These are phyloP conservation scores for Purshia tridentata DNA, from an alignment of 306 rosid species.

Conservation along the genomic window DNA sequence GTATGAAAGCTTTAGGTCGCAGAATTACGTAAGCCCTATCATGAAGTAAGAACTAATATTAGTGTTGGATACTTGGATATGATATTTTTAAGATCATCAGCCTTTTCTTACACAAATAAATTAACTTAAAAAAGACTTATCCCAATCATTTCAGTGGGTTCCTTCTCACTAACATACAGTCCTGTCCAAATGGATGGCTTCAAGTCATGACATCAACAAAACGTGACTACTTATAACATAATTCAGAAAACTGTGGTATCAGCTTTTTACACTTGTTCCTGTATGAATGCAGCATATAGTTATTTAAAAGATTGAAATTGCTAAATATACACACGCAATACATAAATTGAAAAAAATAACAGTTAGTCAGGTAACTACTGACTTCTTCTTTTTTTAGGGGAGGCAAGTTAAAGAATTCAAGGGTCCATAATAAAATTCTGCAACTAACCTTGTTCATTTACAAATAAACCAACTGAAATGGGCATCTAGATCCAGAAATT, in stretches of 20 bases:
- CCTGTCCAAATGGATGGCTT: not conserved
- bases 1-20: not conserved
- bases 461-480: conserved; percentile 15
- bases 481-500: not conserved
- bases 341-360: not conserved
- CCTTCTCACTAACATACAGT: not conserved
- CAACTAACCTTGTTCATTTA: not conserved
- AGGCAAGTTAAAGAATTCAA: not conserved
- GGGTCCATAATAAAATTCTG: not conserved
- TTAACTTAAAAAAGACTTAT: not conserved
- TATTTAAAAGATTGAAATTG: not conserved
- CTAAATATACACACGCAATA: not conserved
- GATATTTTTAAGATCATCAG: not conserved
- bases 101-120: not conserved
- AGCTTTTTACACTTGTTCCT: not conserved
- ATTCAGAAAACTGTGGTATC: not conserved
- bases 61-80: not conserved
- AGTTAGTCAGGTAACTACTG: not conserved
- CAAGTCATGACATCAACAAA: not conserved
- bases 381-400: not conserved
- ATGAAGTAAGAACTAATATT: not conserved
- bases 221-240: not conserved
- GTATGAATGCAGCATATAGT: not conserved
- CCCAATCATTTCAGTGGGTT: not conserved
- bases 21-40: not conserved